These are phyloP conservation scores for Euphrasia arctica DNA, from an alignment of 305 asterid species.

Conservation along the genomic window DNA sequence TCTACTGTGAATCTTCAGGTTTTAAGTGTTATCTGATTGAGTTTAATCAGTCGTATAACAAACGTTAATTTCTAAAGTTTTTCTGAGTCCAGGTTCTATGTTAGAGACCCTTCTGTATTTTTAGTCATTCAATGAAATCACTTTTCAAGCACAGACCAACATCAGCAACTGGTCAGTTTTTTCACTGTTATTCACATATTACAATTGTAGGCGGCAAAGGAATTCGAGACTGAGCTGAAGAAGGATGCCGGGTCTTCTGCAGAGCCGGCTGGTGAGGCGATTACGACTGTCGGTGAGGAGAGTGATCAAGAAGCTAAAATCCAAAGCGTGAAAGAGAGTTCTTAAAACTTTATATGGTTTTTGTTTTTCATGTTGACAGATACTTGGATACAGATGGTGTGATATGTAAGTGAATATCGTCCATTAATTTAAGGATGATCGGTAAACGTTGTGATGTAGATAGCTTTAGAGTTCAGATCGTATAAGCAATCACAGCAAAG, in stretches of 20 bases:
- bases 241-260: constrained; percentile 41
- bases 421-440: background rate
- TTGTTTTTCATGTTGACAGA: background rate
- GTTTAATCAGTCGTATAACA: no score
- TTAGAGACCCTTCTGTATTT: background rate
- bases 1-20: no score
- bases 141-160: background rate
- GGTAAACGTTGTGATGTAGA: no score
- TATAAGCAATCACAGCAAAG: no score
- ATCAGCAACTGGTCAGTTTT: background rate
- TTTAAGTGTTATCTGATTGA: no score
- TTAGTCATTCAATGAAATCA: no score
- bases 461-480: no score
- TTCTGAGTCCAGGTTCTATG: no score
- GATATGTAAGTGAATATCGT: background rate
- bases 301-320: constrained; percentile 33
- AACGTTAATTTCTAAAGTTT: no score
- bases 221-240: constrained; percentile 75
- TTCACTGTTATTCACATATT: background rate
- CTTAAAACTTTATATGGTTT: constrained; percentile 27
- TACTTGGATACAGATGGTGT: background rate
- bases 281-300: constrained; percentile 31
- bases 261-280: constrained; percentile 29
- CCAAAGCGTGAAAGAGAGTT: constrained; percentile 33
- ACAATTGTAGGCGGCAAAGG: constrained; percentile 72